Evolutionary conservation across 2,329 filamentous ascomycete species (phyloP), one percentile per base, ranked within the genome.

Genomic region (Cadophora sp.): DNA sequence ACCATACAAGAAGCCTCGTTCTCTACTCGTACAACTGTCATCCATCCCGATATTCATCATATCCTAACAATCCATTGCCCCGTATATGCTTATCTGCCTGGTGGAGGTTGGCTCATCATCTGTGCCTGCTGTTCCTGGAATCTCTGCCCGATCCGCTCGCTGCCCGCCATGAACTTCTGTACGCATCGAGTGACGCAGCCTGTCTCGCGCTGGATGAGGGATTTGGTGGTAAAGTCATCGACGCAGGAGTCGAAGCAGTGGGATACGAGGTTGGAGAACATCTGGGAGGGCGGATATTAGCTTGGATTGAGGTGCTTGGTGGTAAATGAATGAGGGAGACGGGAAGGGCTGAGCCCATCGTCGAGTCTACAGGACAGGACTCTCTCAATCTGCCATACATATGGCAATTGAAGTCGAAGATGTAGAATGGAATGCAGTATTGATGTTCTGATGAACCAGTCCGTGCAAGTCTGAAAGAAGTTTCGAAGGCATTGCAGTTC

Each of bases 221-320:
- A 92, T 84, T 98, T 98, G 83, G 94, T 97, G 77, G 94, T 97
- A 87, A 99, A 99, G 85, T 98, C 94, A 81, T 94, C 95, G 82
- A 99, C 89, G 85, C 96, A 99, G 81, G 96, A 91, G 79, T 93
- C 90, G 87, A 99, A 99, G 88, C 96, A 99, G 82, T 90, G 87
- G 80, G 93, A 90, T 76, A 94, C 91, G 64, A 92, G 85, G 82
- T 88, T 89, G 76, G 82, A 83, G 76, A 87, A 87, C 79, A 87
- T 82, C 85, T 87, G 73, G 69, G 16, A 36, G 20, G 36, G 48
- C 33, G 18, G 18, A 20, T 59, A 48, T 73, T 65, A 74, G 72
- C 59, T 56, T 59, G 20, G 33, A 41, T 27, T 39, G 22, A 4
- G 11, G 20, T 45, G 5, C 11, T 27, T 14, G 18, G 20, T 43